Evolutionary conservation across 192 early-diverging fungal species (phyloP), one percentile per base, ranked within the genome.

Genomic region (Rhizophagus prolifer): DNA sequence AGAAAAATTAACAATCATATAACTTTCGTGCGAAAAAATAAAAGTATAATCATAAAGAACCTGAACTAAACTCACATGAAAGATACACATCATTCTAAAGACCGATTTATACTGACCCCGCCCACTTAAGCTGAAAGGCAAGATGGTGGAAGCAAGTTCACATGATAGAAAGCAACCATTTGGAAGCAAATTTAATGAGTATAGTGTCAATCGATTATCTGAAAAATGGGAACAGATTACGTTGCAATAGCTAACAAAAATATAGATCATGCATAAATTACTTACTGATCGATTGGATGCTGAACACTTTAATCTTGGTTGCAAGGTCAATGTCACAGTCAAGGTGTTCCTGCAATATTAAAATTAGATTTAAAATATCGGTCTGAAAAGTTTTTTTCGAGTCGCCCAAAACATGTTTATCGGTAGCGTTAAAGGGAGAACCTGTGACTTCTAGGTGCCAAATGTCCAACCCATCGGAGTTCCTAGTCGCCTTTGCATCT

Each of bases 381-480:
- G 64, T 77, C 25, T 14, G 64, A 46, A 68, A 58, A 25, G 67
- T 77, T 58, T 77, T 77, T 25, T 77, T 77, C 0, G 76, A 41
- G 50, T 77, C 67, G 34, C 25, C 46, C 28, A 77, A 0, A 34
- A n/a, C 31, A 28, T 77, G 76, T 38, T 60, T 41, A 36, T 60
- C 46, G 19, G 47, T 58, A 13, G 67, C 46, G 44, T 70, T 77
- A 23, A 9, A 77, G 16, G 61, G 28, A 64, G 62, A 13, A 64
- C 76, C 76, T 10, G 67, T n/a, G 16, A 77, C 76, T 70, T 77
- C 76, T 60, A 77, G 21, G 38, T 77, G 67, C 76, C 76, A 77
- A 41, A 77, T 19, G 28, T 77, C 67, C 4, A 77, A 30, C 47
- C 76, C 66, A 70, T 70, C 67, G 69, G 10, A 75, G 30, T 9